These are phyloP conservation scores for Triticum monococcum DNA, from an alignment of 176 grass and related monocot genomes.

Conservation along the genomic window DNA sequence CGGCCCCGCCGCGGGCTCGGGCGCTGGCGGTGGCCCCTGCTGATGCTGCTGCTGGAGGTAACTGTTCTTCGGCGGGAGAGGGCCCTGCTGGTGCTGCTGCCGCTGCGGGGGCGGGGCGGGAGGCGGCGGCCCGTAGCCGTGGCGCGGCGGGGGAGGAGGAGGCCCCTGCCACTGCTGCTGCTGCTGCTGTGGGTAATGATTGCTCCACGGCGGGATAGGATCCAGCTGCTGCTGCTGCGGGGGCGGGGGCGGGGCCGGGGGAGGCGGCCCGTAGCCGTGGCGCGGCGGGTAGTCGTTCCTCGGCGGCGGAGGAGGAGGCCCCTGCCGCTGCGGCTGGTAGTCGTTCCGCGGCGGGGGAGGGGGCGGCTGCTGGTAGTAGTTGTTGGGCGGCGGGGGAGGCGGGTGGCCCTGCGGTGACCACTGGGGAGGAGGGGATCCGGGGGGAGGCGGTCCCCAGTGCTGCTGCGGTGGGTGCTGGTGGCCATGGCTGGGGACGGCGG, in stretches of 20 bases:
- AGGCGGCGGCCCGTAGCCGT: slow-evolving; percentile 26
- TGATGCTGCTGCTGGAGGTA: background rate
- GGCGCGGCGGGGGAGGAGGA: background rate
- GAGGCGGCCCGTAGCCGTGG: background rate
- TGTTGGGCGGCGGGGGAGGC: background rate
- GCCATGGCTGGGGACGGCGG: slow-evolving; percentile 17
- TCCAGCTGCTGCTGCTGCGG: background rate
- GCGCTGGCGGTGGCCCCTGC: background rate
- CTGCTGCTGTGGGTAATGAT: background rate
- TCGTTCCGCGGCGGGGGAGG: background rate
- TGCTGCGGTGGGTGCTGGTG: slow-evolving; percentile 26
- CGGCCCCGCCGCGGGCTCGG: slow-evolving; percentile 14
- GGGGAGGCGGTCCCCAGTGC: slow-evolving; percentile 17
- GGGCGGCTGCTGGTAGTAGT: slow-evolving; percentile 11
- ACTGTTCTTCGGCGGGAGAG: no score
- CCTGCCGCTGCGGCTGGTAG: background rate
- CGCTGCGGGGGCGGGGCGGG: background rate
- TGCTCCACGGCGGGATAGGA: no score
- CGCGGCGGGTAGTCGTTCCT: background rate
- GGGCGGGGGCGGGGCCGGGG: background rate
- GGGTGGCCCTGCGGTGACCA: background rate
- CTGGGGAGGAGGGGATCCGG: background rate
- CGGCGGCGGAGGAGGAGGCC: background rate
- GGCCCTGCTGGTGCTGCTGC: no score
- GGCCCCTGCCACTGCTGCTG: background rate